Base-by-base conservation (phyloP, 2,329 filamentous ascomycete species). In the Torrubiella hemipterigena region DNA sequence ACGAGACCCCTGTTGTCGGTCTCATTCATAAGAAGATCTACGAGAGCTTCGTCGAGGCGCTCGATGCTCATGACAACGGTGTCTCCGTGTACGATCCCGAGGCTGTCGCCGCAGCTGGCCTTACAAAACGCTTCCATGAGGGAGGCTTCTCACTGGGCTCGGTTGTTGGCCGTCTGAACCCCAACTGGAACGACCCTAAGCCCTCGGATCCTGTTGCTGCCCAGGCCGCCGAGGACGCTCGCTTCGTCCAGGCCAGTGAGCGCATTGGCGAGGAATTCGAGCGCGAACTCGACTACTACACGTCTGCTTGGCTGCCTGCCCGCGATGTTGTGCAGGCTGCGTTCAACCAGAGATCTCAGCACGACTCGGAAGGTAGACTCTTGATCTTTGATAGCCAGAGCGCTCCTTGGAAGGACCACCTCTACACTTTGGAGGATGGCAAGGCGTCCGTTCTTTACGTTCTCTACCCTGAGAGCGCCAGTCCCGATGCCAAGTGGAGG, bases 31-130 rank as follows among this genome's bases (percentile, higher is more conserved):
- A 75, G 48, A 95, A 95, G 65, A 61, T 98, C 30, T 98, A 98
- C 67, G 76, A 80, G 44, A 81, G 81, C 56, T 95, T 96, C 55
- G 69, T 98, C 52, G 91, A 98, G 65, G 86, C 91, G 3, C 78
- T 98, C 34, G 91, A 98, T 58, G 91, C 87, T 35, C 89, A 98
- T 59, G 91, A 98, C 67, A 98, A 98, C 56, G 91, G 91, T 43
- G 81, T 98, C 51, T 78, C 77, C 17, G 70, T 67, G 36, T 93
- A 93, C 59, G 84, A 94, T 51, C 67, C 81, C 17, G 67, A 68
- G 16, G 76, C 66, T 19, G 52, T 94, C 13, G 58, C 72, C 18
- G 68, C 75, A 18, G 81, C 83, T 0, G 81, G 79, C 4, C 56
- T 95, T 25, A 63, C 81, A 56, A 91, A 87, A 65, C 77, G 78